A percentile compares a stretch with the other conserved stretches of the same genome.
These are phyloP conservation scores for Candida pini DNA, from an alignment of 805 yeast species.

Conservation along the genomic window DNA sequence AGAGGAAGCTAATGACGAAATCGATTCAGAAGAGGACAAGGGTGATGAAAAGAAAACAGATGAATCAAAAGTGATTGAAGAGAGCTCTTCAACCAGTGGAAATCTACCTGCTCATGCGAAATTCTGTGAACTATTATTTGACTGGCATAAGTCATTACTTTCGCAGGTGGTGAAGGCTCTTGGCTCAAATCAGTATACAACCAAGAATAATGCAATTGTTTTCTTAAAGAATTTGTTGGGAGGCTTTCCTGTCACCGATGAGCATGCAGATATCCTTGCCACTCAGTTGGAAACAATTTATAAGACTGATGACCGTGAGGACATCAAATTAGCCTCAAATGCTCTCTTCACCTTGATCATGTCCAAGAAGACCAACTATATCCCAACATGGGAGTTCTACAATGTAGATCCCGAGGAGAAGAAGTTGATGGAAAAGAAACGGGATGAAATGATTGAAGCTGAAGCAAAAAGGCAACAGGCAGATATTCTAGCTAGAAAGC, in stretches of 20 bases:
- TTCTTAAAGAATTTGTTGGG: slow-evolving; percentile 58
- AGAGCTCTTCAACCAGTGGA: slow-evolving; percentile 6
- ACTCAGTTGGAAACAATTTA: slow-evolving; percentile 43
- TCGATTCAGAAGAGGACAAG: slow-evolving; percentile 3
- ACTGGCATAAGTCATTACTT: slow-evolving; percentile 51
- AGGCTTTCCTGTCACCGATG: slow-evolving; percentile 62
- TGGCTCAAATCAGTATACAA: slow-evolving; percentile 58
- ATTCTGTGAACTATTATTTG: slow-evolving; percentile 37
- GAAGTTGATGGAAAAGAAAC: slow-evolving; percentile 20
- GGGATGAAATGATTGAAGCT: slow-evolving; percentile 12
- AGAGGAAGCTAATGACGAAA: slow-evolving; percentile 7
- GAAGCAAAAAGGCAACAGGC: slow-evolving; percentile 17
- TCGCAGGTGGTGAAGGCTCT: slow-evolving; percentile 39
- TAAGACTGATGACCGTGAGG: slow-evolving; percentile 61
- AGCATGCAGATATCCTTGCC: slow-evolving; percentile 53
- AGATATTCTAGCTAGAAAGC: slow-evolving; percentile 10
- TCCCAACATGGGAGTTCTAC: slow-evolving; percentile 52
- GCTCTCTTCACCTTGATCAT: slow-evolving; percentile 64
- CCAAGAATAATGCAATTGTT: slow-evolving; percentile 73
- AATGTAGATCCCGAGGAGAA: slow-evolving; percentile 41
- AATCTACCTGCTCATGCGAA: slow-evolving; percentile 17
- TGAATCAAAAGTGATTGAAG: slow-evolving; percentile 1
- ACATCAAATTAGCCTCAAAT: slow-evolving; percentile 69
- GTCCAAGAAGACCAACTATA: slow-evolving; percentile 46
- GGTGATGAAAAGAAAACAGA: slow-evolving; percentile 3